phyloP scores from a whole-genome alignment of 192 early-diverging fungal genomes.

The Umbelopsis isabellina region DNA sequence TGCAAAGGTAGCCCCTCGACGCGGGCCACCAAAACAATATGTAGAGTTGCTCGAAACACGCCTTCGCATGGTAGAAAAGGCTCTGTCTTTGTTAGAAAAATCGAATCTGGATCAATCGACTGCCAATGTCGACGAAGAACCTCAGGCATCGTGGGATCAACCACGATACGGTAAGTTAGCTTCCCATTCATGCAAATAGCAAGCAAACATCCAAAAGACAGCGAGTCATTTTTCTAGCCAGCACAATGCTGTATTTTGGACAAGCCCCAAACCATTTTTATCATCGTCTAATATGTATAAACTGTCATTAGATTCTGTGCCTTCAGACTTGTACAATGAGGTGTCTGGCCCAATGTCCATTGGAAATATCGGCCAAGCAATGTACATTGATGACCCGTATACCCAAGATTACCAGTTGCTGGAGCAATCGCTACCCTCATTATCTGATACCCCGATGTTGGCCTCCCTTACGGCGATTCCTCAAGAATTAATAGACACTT shows the following conservation, averaged over 20 bases:
- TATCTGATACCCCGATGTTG: constrained; percentile 17
- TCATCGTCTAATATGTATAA: not conserved
- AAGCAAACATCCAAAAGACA: too few species aligned
- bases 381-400: constrained; percentile 5
- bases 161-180: not conserved
- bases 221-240: too few species aligned
- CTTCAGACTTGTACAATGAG: not conserved
- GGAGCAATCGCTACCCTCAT: not conserved
- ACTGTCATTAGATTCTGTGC: not conserved
- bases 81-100: constrained; percentile 11
- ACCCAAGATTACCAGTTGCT: constrained; percentile 1
- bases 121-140: not conserved
- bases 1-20: constrained; percentile 29
- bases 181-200: not conserved
- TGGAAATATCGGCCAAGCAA: constrained; percentile 8
- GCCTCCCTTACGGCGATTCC: constrained; percentile 1
- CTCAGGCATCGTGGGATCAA: constrained; percentile 12
- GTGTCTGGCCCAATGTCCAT: constrained; percentile 10
- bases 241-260: too few species aligned
- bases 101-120: not conserved
- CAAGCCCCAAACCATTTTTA: not conserved
- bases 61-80: constrained; percentile 32
- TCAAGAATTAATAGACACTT: constrained; percentile 41
- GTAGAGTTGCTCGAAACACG: constrained; percentile 30
- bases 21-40: constrained; percentile 44